Percentiles rank a stretch among this genome's conserved stretches.
Evolutionary conservation across 139 green algal species (phyloP).

Genomic region (Chlamydomonas urium): DNA sequence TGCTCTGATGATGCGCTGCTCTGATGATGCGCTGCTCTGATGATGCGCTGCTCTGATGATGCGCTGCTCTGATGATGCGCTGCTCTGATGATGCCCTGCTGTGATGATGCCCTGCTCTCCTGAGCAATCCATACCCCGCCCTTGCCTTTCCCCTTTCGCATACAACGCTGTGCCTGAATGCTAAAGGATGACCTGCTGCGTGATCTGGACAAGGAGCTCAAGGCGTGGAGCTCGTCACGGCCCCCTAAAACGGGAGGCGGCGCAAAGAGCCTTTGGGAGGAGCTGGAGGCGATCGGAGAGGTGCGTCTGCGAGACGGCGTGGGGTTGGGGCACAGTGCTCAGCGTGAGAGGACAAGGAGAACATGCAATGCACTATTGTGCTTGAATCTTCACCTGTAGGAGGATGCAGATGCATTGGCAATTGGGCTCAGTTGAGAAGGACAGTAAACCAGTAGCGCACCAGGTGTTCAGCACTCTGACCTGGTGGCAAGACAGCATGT

Average conservation of each 20-base stretch:
- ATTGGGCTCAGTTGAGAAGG: background rate
- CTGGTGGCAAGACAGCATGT: too few relatives aligned
- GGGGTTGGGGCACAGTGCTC: background rate
- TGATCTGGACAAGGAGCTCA: slow-evolving; percentile 20
- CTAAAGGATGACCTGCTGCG: slow-evolving; percentile 9
- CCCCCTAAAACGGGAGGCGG: background rate
- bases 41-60: too few relatives aligned
- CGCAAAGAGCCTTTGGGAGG: slow-evolving; percentile 8
- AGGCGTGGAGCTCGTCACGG: background rate
- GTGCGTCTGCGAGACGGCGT: slow-evolving; percentile 3
- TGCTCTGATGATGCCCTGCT: too few relatives aligned
- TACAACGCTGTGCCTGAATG: background rate
- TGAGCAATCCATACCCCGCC: too few relatives aligned
- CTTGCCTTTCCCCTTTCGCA: too few relatives aligned
- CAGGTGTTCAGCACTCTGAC: too few relatives aligned
- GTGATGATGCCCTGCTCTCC: too few relatives aligned
- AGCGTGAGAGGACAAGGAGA: too few relatives aligned
- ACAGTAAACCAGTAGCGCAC: too few relatives aligned
- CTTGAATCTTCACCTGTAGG: background rate
- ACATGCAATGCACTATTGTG: background rate
- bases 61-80: too few relatives aligned
- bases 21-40: too few relatives aligned
- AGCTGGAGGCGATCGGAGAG: slow-evolving; percentile 9
- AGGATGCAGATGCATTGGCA: background rate
- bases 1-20: too few relatives aligned